Base-by-base conservation (phyloP, 345 rosid genomes). In the Populus alba region DNA sequence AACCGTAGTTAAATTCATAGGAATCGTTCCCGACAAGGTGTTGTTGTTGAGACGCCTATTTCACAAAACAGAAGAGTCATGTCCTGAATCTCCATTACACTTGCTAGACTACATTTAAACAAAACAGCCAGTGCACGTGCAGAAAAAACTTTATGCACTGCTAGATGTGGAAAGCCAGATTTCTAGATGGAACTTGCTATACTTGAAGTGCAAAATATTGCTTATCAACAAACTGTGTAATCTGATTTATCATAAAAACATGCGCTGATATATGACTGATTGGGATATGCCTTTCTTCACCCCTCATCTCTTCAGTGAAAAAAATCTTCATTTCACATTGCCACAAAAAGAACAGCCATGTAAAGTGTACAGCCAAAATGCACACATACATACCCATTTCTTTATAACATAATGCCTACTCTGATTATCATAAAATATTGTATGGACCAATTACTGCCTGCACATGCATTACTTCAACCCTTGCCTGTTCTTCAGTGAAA, bases 1-100 rank as follows among this genome's bases (percentile, higher is more conserved):
- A 70, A 92, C 73, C 7, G 17, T 22, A 45, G 95, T 92, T 77
- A 92, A 87, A 45, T 75, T 35, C 86, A 25, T 2, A 38, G 97
- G 97, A 88, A 92, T 92, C 35, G 57, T 69, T 66, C 90, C 94
- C 12, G 87, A 61, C 81, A 92, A 84, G 69, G 65, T 85, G 81
- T 92, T 92, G 83, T 91, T 91, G 83, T 92, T 91, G 74, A 92
- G 92, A 86, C 92, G 97, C 90, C 97, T 91, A 47, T 75, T 72
- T 63, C 78, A 83, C 75, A 68, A 16, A 78, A 74, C 18, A 79
- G 45, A 82, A 66, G 33, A 5, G 33, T 78, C 73, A 82, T 69
- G 61, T 80, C 69, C 27, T 25, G 63, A 27, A 75, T 27, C 75
- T 43, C 49, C 57, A 78, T 29, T 68, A 74, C 18, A 63, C 25